phyloP scores from a whole-genome alignment of 1,284 basidiomycete species.

The Wallemia hederae region DNA sequence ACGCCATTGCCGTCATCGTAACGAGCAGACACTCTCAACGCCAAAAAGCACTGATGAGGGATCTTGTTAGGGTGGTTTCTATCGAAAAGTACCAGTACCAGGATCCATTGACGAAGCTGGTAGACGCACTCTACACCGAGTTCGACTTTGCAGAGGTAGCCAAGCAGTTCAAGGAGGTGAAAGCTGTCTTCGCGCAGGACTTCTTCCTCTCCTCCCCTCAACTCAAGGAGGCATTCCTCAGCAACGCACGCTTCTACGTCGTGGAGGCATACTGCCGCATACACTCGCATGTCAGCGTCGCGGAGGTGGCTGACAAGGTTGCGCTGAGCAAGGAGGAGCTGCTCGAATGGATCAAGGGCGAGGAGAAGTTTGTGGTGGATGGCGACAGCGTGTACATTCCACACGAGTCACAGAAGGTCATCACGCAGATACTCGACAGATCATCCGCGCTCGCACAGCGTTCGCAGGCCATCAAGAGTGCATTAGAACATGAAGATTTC shows the following conservation, averaged over 20 bases:
- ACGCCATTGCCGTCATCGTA: slow-evolving; percentile 71
- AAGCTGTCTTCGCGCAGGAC: slow-evolving; percentile 59
- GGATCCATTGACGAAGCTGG: slow-evolving; percentile 76
- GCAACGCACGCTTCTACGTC: slow-evolving; percentile 80
- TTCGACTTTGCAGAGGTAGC: slow-evolving; percentile 78
- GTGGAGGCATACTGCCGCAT: slow-evolving; percentile 94
- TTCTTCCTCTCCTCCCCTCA: slow-evolving; percentile 56
- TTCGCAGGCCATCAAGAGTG: background rate
- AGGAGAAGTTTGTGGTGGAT: background rate
- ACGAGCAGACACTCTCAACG: slow-evolving; percentile 48
- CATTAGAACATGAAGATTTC: background rate
- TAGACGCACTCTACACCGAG: slow-evolving; percentile 74
- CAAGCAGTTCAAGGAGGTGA: slow-evolving; percentile 45
- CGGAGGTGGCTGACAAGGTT: slow-evolving; percentile 22
- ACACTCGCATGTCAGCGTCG: slow-evolving; percentile 84
- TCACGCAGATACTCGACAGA: background rate
- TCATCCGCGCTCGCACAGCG: background rate
- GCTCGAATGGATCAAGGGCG: background rate
- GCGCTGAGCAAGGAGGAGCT: background rate
- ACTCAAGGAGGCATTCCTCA: slow-evolving; percentile 74
- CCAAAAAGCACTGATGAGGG: slow-evolving; percentile 53
- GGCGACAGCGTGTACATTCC: background rate
- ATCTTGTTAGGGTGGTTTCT: slow-evolving; percentile 67
- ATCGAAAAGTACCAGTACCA: slow-evolving; percentile 82
- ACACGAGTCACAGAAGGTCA: background rate